Evolutionary conservation across 768 basidiomycete species (phyloP), one percentile per base, ranked within the genome.

Genomic region (Mycena albidolilacea): DNA sequence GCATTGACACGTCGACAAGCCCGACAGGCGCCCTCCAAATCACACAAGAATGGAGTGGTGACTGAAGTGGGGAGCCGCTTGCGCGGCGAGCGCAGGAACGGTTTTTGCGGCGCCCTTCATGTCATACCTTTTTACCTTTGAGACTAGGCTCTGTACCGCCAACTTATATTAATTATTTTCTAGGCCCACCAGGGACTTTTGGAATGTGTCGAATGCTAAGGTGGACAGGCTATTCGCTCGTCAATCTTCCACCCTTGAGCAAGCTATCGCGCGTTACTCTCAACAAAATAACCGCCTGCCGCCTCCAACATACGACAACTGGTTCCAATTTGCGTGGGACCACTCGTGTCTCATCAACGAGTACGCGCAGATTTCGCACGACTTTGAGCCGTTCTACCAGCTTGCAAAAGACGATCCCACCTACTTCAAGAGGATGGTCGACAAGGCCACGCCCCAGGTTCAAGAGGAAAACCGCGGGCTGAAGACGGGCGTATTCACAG

Each of bases 381-480:
- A 75, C 64, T 75, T 75, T 60, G 75, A 64, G 52, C 75, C 75
- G 30, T 75, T 75, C 60, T 75, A 75, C 61, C 71, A 75, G 71
- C 75, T 75, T 35, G 75, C 75, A 43, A 23, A 64, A 30, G 73
- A 72, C 39, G 70, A 77, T 50, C 73, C 73, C n/a, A 17, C 50
- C 8, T 72, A 62, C 41, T 77, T 77, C 61, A 69, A 59, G 15
- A 69, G 62, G 61, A 74, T 77, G 76, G 69, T 73, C 38, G 68
- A 52, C 8, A 30, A 35, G 58, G 67, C 8, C 41, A 43, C 66
- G 11, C 55, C 48, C 23, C 63, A 69, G 65, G 57, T 72, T 69
- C 21, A 67, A 69, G 66, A 74, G 59, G 48, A 72, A 55, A 12
- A 73, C 60, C 21, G n/a, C 59, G 59, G 71, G 43, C 55, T 77